Evolutionary conservation across 2,329 filamentous ascomycete genomes (phyloP), one percentile per base, ranked within the genome.

Genomic region (Simplicillium aogashimaense): DNA sequence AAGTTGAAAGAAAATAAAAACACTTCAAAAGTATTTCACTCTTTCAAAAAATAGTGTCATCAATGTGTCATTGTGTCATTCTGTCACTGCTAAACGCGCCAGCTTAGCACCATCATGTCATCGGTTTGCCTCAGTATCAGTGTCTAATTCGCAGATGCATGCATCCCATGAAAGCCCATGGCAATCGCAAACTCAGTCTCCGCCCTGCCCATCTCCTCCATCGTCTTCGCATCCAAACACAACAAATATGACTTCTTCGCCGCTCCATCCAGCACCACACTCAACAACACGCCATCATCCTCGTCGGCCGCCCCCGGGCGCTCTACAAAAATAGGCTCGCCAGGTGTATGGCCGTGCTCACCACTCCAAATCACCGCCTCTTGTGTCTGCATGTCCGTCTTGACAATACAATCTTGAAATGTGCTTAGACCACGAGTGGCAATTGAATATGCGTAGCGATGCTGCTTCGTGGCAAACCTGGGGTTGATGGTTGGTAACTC

Each of bases 401-500:
- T 86, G 47, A 70, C 68, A 20, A 86, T 63, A 0, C 67, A 69
- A 49, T 86, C 81, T 36, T 78, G 60, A 31, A 83, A 64, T 0
- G 76, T 74, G 31, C 72, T 78, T 34, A 70, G 65, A 2, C 79
- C 76, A 7, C 73, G 70, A 45, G 71, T 73, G 2, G 69, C 52
- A 13, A 75, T 52, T 36, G 70, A 67, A 53, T 83, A 86, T 11
- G 77, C 67, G 53, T 74, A 86, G 25, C 78, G 73, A 50, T 80
- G 69, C 4, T 60, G 64, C 29, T 58, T 66, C 3, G 70, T 74
- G 0, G 66, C 55, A 47, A 68, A 77, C 1, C 47, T 42, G 0
- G 76, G 72, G 56, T 86, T 83, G 51, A 85, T 80, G 7, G 70
- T 76, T 0, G 82, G 81, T 7, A 86, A 63, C 44, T 86, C 82